phyloP scores from a whole-genome alignment of 176 grass and related monocot species.

The Puya raimondii region DNA sequence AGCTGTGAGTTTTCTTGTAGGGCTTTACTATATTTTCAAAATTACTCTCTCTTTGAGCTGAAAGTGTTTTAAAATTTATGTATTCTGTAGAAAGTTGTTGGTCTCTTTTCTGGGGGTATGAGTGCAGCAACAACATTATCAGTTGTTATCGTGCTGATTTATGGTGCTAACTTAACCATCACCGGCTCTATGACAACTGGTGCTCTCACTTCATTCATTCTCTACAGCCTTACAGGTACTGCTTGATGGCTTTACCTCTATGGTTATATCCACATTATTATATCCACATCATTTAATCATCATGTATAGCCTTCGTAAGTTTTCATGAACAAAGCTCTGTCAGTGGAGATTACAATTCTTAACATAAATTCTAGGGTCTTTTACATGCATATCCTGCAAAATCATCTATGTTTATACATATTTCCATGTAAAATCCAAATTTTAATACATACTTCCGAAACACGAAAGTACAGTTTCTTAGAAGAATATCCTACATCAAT shows the following conservation, averaged over 20 bases:
- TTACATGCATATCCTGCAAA: too few species aligned
- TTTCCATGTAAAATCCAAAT: too few species aligned
- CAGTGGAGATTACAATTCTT: too few species aligned
- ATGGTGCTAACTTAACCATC: slow-evolving; percentile 92
- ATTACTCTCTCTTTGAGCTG: too few species aligned
- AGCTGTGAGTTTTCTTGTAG: slow-evolving; percentile 46
- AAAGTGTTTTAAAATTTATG: background rate
- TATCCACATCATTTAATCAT: background rate
- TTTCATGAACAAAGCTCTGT: background rate
- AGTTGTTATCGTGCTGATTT: slow-evolving; percentile 79
- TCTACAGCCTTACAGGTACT: slow-evolving; percentile 97
- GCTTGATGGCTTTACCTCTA: background rate
- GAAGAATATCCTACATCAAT: too few species aligned
- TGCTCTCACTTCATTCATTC: slow-evolving; percentile 93
- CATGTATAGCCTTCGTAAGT: background rate
- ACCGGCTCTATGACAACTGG: slow-evolving; percentile 89
- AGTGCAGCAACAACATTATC: slow-evolving; percentile 89
- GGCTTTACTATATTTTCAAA: too few species aligned
- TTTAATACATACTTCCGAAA: too few species aligned
- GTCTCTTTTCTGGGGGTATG: slow-evolving; percentile 86
- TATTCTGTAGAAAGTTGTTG: slow-evolving; percentile 75
- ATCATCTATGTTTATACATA: too few species aligned
- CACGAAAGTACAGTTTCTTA: too few species aligned
- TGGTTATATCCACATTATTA: too few species aligned
- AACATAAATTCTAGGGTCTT: too few species aligned